These are phyloP conservation scores for Cicer chorassanicum DNA, from an alignment of 306 rosid species.

Conservation along the genomic window DNA sequence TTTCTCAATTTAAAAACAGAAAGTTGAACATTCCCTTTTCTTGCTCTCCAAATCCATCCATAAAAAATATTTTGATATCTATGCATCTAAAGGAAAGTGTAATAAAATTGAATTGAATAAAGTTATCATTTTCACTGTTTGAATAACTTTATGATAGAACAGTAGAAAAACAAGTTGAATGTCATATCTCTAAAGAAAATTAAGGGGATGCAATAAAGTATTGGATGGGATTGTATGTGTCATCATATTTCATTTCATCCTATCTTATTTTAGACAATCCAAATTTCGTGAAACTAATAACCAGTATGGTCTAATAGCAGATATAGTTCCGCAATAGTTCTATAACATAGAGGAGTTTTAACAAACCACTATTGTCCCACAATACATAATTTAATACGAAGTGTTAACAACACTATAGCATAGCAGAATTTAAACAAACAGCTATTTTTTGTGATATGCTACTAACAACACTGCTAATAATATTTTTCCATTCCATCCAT, in stretches of 20 bases:
- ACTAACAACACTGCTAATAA: background rate
- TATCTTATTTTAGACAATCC: slow-evolving; percentile 10
- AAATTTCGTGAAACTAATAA: slow-evolving; percentile 13
- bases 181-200: background rate
- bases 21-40: background rate
- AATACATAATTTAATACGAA: background rate
- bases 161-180: background rate
- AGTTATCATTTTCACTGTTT: background rate
- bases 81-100: background rate
- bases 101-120: background rate
- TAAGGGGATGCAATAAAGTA: background rate
- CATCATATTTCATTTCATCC: background rate
- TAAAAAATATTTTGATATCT: background rate
- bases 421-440: background rate
- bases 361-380: background rate
- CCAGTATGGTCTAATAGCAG: background rate
- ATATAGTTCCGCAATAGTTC: background rate
- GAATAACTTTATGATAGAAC: background rate
- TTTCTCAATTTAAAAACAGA: background rate
- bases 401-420: background rate
- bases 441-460: background rate
- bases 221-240: background rate
- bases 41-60: slow-evolving; percentile 7
- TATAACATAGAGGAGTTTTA: background rate
- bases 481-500: background rate